Evolutionary conservation across 2,329 filamentous ascomycete genomes (phyloP).

Genomic region (Fusarium nelsonii): DNA sequence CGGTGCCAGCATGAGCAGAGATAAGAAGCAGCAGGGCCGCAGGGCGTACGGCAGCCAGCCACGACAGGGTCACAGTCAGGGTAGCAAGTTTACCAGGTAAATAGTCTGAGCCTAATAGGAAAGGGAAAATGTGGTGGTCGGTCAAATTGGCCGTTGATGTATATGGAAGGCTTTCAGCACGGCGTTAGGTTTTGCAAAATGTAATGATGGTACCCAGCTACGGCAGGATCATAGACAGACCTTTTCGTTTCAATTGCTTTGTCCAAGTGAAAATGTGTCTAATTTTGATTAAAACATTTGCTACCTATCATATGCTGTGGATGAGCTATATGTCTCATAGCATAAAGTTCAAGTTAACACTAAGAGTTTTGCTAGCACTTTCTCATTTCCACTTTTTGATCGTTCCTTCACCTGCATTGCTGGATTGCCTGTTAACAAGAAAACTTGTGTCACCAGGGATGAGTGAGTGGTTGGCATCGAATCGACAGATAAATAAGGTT

Average conservation of each 20-base stretch:
- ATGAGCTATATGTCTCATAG: conserved; percentile 7
- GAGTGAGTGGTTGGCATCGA: neutral
- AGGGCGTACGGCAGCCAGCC: conserved; percentile 85
- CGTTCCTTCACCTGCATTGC: neutral
- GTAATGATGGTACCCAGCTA: conserved; percentile 44
- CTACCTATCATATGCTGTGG: neutral
- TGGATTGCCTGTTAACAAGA: neutral
- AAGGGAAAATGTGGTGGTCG: conserved; percentile 19
- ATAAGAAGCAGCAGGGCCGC: conserved; percentile 72
- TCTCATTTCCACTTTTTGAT: neutral
- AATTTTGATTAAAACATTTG: neutral
- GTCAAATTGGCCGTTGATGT: conserved; percentile 36
- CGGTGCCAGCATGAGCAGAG: conserved; percentile 81
- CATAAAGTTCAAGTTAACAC: neutral
- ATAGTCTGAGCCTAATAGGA: conserved; percentile 7
- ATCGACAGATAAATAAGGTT: conserved; percentile 3
- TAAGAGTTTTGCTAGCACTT: neutral
- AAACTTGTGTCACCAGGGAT: neutral
- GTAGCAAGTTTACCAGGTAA: conserved; percentile 45
- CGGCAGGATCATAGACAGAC: conserved; percentile 32
- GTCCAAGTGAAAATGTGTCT: conserved; percentile 8
- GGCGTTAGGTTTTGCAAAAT: conserved; percentile 50
- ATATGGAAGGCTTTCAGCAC: conserved; percentile 47
- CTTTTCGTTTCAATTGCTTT: conserved; percentile 23
- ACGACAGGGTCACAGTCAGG: conserved; percentile 61